Evolutionary conservation across 371 early-diverging fungal genomes (phyloP).

Genomic region (Syncephalis plumigaleata): DNA sequence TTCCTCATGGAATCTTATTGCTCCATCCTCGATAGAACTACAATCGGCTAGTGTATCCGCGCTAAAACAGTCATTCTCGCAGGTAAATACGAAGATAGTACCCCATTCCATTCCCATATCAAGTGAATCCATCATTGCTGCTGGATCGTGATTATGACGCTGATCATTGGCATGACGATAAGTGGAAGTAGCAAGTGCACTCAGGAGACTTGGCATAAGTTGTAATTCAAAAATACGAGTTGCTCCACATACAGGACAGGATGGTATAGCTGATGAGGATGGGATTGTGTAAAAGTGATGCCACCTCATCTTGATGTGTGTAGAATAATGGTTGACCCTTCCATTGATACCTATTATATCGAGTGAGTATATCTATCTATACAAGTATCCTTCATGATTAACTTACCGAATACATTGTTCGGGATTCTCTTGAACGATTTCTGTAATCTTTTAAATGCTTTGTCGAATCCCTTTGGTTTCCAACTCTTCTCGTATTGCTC

Average conservation of each 20-base stretch:
- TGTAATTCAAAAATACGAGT: conserved; percentile 82
- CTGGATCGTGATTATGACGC: conserved; percentile 14
- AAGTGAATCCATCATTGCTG: conserved; percentile 23
- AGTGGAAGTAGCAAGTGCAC: conserved; percentile 24
- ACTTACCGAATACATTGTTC: conserved; percentile 45
- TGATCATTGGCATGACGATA: conserved; percentile 9
- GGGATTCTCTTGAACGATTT: conserved; percentile 49
- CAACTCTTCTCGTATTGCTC: conserved; percentile 66
- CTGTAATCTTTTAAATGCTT: conserved; percentile 64
- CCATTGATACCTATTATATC: conserved; percentile 40
- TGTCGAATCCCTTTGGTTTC: conserved; percentile 54
- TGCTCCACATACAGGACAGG: conserved; percentile 48
- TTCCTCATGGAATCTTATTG: conserved; percentile 39
- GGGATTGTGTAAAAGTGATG: conserved; percentile 16
- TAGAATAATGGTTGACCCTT: conserved; percentile 56
- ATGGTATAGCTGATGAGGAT: conserved; percentile 16
- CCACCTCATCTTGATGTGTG: conserved; percentile 22
- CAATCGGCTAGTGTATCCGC: conserved; percentile 7
- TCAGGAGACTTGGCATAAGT: conserved; percentile 75
- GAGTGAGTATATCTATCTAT: too few species aligned
- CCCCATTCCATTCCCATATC: conserved; percentile 86
- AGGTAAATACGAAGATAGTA: conserved; percentile 67
- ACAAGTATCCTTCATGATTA: too few species aligned
- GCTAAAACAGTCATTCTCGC: conserved; percentile 53
- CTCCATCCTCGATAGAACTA: conserved; percentile 10